phyloP scores from a whole-genome alignment of 768 basidiomycete genomes.

The Termitomyces titanicus region DNA sequence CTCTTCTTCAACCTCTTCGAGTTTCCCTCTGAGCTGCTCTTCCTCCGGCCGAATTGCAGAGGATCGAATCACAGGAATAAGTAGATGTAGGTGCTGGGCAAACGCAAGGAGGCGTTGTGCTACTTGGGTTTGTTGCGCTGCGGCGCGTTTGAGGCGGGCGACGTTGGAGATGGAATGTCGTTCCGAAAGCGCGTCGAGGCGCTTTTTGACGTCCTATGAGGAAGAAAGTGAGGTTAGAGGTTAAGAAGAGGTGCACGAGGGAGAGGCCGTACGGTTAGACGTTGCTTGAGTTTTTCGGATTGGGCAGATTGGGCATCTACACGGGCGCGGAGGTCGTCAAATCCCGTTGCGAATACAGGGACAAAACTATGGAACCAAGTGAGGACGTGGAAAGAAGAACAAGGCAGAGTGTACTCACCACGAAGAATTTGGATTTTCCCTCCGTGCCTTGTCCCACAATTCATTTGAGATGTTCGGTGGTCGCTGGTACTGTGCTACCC shows the following conservation, averaged over 20 bases:
- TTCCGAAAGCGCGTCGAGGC: constrained; percentile 56
- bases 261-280: constrained; percentile 43
- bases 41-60: constrained; percentile 78
- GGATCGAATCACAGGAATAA: constrained; percentile 73
- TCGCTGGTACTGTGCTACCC: constrained; percentile 63
- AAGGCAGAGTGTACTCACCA: constrained; percentile 43
- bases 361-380: constrained; percentile 49
- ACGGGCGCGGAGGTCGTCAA: constrained; percentile 76
- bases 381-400: neutral
- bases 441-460: constrained; percentile 73
- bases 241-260: neutral
- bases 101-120: constrained; percentile 66
- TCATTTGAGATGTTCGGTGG: constrained; percentile 73
- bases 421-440: constrained; percentile 79
- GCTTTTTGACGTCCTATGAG: constrained; percentile 58
- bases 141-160: constrained; percentile 61
- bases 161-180: constrained; percentile 65
- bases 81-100: constrained; percentile 72
- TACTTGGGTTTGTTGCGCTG: constrained; percentile 63
- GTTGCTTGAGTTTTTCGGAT: constrained; percentile 63
- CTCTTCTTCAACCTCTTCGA: constrained; percentile 78
- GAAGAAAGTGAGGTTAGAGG: constrained; percentile 4
- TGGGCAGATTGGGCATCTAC: constrained; percentile 72
- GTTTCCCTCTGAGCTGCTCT: constrained; percentile 62
- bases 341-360: constrained; percentile 76